phyloP scores from a whole-genome alignment of 768 basidiomycete species.

The Sutorius australiensis region DNA sequence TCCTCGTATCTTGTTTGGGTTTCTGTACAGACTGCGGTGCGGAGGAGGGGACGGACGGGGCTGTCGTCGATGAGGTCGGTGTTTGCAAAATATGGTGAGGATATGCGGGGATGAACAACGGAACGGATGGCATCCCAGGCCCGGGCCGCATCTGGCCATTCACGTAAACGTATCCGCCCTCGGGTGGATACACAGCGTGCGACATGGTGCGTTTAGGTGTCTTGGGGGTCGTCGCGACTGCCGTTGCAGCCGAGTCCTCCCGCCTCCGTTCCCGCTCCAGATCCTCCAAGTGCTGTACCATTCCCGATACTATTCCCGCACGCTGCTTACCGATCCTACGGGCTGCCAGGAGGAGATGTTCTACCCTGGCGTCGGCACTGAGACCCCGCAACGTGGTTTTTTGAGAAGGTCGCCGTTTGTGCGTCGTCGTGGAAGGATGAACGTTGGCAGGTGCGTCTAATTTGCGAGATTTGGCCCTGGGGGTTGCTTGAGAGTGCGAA shows the following conservation, averaged over 20 bases:
- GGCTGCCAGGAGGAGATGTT: conserved; percentile 69
- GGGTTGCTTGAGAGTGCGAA: conserved; percentile 16
- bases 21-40: conserved; percentile 17
- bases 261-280: conserved; percentile 26
- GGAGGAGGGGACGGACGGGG: conserved; percentile 24
- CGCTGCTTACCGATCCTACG: conserved; percentile 65
- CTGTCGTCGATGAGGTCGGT: conserved; percentile 32
- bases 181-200: conserved; percentile 18
- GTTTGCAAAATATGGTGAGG: conserved; percentile 27
- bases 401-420: conserved; percentile 28
- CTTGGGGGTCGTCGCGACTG: conserved; percentile 21
- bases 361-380: conserved; percentile 62
- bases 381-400: conserved; percentile 31
- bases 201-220: conserved; percentile 31
- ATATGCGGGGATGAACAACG: conserved; percentile 31
- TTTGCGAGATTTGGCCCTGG: conserved; percentile 21
- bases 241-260: conserved; percentile 24
- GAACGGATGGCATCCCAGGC: conserved; percentile 29
- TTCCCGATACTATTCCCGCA: conserved; percentile 51
- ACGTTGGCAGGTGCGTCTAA: conserved; percentile 13
- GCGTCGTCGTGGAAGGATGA: conserved; percentile 8
- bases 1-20: conserved; percentile 10
- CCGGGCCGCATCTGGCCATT: conserved; percentile 22
- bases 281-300: conserved; percentile 37
- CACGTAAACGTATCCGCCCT: conserved; percentile 31